These are phyloP conservation scores for Penicillium pancosmium DNA, from an alignment of 495 filamentous ascomycete genomes.

Conservation along the genomic window DNA sequence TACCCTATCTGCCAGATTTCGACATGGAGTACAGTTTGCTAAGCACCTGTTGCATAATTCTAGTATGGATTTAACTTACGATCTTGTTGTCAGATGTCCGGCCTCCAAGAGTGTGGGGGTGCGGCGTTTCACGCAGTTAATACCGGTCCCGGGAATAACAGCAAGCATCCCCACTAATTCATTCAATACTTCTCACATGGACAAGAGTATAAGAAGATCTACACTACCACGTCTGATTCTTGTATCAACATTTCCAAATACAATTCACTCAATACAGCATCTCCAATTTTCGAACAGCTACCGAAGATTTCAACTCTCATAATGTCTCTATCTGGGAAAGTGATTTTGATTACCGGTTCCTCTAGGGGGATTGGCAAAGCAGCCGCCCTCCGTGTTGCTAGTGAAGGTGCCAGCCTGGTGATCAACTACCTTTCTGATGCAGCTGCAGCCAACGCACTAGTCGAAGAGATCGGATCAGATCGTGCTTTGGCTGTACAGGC, in stretches of 20 bases:
- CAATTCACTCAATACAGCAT: not conserved
- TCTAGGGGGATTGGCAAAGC: slow-evolving; percentile 70
- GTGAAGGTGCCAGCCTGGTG: slow-evolving; percentile 63
- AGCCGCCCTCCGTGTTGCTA: slow-evolving; percentile 54
- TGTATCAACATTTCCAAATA: not conserved
- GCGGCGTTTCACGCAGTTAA: no score
- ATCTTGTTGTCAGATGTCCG: no score
- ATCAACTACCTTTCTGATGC: slow-evolving; percentile 63
- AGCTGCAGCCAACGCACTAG: slow-evolving; percentile 55
- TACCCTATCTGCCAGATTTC: not conserved
- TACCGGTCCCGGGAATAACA: no score
- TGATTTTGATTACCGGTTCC: slow-evolving; percentile 50
- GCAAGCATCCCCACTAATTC: no score
- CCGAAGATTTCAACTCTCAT: not conserved
- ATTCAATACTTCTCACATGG: no score
- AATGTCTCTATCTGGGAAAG: slow-evolving; percentile 1
- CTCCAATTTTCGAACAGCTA: not conserved
- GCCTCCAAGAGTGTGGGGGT: no score
- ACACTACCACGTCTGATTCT: not conserved
- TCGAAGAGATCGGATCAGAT: slow-evolving; percentile 54
- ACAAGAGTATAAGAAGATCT: no score
- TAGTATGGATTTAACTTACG: no score
- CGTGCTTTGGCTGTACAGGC: slow-evolving; percentile 59
- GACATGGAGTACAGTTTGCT: no score
- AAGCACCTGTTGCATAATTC: no score